Evolutionary conservation across 805 yeast genomes (phyloP), one percentile per base, ranked within the genome.

Genomic region (Cyberlindnera amylophila): DNA sequence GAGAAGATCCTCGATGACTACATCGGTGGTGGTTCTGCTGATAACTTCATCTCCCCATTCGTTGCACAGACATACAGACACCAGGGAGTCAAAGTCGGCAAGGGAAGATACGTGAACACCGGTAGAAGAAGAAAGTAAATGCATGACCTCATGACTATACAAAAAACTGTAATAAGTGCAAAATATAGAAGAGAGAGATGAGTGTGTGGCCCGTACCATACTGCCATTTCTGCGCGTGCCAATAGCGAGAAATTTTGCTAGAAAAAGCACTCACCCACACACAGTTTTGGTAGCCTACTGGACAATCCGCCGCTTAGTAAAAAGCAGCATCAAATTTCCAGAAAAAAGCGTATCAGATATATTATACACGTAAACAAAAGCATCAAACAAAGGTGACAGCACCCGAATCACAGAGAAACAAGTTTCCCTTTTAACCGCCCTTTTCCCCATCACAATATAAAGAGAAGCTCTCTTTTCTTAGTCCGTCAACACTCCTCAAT

Each of bases 21-120:
- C 83, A 81, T 90, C 38, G 96, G 97, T 14, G 96, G 96, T n/a
- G 93, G 93, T 6, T 80, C 89, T 41, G 90, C 97, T 41, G 86
- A 84, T 64, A 85, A 85, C 54, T 80, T 81, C 52, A 79, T 85
- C 38, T 84, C 96, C 12, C 99, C 99, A n/a, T 93, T 93, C 46
- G 80, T 76, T 42, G 75, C 71, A 32, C 71, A 80, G 29, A 79
- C 83, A n/a, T 66, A 74, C 45, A 75, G 80, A 61, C 70, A 75
- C 26, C 74, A 81, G 19, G 81, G 85, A 26, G 90, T 89, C 16
- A 77, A 74, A 46, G 86, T 91, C n/a, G 96, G 96, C 8, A 74
- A 78, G 44, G 95, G 97, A 13, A 74, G 95, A 55, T 74, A 74
- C 59, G 91, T 82, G 32, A 93, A 93, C 61, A 73, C 87, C 19